Evolutionary conservation across 441 rosid genomes (phyloP), one percentile per base, ranked within the genome.

Genomic region (Pelargonium myrrhifolium): DNA sequence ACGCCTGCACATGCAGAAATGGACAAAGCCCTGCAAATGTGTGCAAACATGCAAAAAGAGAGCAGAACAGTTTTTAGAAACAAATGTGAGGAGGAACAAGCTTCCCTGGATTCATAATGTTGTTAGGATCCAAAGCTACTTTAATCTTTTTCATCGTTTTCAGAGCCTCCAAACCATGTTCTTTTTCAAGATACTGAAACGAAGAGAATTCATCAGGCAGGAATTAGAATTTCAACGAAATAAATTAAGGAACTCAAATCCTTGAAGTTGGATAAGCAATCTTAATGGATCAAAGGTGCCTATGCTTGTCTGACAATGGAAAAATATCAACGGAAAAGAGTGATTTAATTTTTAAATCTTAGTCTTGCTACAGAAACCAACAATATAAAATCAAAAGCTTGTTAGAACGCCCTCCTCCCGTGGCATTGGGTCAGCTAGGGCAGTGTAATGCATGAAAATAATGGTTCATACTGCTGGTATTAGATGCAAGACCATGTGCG

Each of bases 101-200:
- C 86, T 93, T 93, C 76, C 97, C 98, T 9, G 97, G 99, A 72
- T 93, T 93, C 96, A 93, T 90, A 69, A 89, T 90, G 70, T 85
- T 75, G 78, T 90, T 85, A 18, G 97, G 98, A 77, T 90, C 98
- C 72, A 93, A 76, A 0, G 89, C 84, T 22, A 67, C 76, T 83
- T 90, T 93, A 62, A 93, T 89, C 77, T 68, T 83, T 78, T 87
- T 93, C 99, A 93, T 90, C 0, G 90, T 88, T 83, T 77, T 80
- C 74, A 93, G 75, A 47, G 87, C 87, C 83, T 89, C 99, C 28
- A 83, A 73, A 45, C 97, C 99, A 7, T 82, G 87, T 77, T 93
- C 99, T 75, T 84, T 83, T 77, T 93, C 99, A 0, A 93, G 90
- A 78, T 90, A 90, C 97, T 93, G 88, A 31, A 68, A 71, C 6